Evolutionary conservation across 1,139 yeast species (phyloP).

Genomic region (Sugiyamaella xylanicola): DNA sequence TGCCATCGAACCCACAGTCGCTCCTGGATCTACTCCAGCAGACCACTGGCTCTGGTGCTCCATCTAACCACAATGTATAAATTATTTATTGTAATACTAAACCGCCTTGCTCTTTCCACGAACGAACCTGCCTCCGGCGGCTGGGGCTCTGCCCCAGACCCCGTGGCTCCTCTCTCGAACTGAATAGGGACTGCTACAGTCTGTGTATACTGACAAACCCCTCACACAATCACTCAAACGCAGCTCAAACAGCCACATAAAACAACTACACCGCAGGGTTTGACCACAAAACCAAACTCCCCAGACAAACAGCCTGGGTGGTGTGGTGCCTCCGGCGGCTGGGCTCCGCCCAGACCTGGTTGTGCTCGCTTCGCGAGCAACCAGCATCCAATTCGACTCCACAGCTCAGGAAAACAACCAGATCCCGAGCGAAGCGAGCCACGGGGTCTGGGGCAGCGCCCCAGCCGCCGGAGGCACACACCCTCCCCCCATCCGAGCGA

Average conservation of each 20-base stretch:
- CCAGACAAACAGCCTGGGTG: no score
- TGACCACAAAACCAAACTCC: no score
- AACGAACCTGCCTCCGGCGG: slow-evolving; percentile 12
- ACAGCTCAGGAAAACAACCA: not conserved
- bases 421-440: not conserved
- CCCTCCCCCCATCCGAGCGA: no score
- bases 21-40: slow-evolving; percentile 35
- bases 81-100: slow-evolving; percentile 10
- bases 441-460: not conserved
- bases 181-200: not conserved
- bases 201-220: no score
- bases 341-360: no score
- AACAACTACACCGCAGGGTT: no score
- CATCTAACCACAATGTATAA: slow-evolving; percentile 3
- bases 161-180: not conserved
- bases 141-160: slow-evolving; percentile 17
- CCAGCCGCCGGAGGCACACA: not conserved
- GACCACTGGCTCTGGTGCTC: slow-evolving; percentile 16
- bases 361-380: not conserved
- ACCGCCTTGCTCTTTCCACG: not conserved
- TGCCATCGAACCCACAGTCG: slow-evolving; percentile 36
- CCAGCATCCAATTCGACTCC: not conserved
- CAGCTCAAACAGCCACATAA: not conserved
- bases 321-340: no score
- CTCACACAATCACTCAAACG: no score